Evolutionary conservation across 148 eudicot species (phyloP), one percentile per base, ranked within the genome.

Genomic region (Rheum nobile): DNA sequence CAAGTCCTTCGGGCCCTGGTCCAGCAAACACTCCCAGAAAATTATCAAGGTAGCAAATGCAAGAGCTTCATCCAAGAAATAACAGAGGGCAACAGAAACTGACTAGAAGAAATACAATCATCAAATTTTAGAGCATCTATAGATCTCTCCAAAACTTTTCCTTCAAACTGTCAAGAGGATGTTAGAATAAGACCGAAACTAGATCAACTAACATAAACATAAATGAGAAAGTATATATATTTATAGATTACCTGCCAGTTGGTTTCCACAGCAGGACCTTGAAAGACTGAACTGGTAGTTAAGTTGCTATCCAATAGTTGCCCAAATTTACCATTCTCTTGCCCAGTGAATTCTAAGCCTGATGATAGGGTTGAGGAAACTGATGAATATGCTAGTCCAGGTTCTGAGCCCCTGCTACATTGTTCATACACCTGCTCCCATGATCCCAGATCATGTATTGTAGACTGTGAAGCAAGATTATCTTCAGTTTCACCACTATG

Each of bases 361-460:
- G 32, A 71, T 77, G 68, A 44, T 41, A 67, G 79, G 67, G 63
- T 48, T 13, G 81, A 61, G 39, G 84, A 46, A 24, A 67, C 50
- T 73, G 71, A 74, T 17, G 83, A 70, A 71, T 77, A 77, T 22
- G 77, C 71, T 46, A 44, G 69, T 72, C 80, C 43, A 77, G 73
- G 48, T 43, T 67, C 83, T 4, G 79, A 50, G 13, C 43, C 75
- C 41, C 76, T 72, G 31, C 74, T 78, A 80, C 76, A 75, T 75
- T 79, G 85, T 68, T 84, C 80, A 82, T 82, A 75, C 38, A 84
- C 78, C 67, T 84, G 80, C 72, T 84, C 81, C 87, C 87, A 84
- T 44, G 79, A 71, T 46, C 73, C 83, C 81, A 84, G 38, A 70
- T 82, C 87, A 63, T 75, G 81, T 17, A 81, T 71, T 74, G 34